Conservation (phyloP, 306 rosid genomes). For the Rubus idaeus region DNA sequence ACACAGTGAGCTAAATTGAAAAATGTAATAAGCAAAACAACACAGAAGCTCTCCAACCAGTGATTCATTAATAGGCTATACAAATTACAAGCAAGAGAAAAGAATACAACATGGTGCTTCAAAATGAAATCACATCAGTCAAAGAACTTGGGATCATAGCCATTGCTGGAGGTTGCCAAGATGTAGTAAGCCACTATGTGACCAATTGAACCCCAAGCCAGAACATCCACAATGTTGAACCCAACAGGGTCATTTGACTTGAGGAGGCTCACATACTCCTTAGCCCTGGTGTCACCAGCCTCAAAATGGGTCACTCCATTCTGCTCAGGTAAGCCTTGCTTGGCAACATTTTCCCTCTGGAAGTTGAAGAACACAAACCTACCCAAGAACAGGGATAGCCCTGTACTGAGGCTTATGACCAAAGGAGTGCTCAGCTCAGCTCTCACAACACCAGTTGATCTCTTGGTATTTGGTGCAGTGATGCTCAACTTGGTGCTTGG, state of each 20-base stretch:
- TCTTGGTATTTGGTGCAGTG: constrained; percentile 24
- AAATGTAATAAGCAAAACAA: not conserved
- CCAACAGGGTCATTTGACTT: constrained; percentile 99
- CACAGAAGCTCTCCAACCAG: constrained; percentile 14
- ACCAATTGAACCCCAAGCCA: constrained; percentile 96
- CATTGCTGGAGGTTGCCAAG: constrained; percentile 95
- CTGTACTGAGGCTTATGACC: constrained; percentile 98
- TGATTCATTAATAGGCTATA: constrained; percentile 26
- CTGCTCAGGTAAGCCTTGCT: constrained; percentile 92
- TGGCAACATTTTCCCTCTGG: constrained; percentile 96
- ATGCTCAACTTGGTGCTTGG: constrained; percentile 18
- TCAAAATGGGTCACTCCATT: constrained; percentile 87
- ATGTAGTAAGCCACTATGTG: constrained; percentile 90
- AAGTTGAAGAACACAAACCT: constrained; percentile 98
- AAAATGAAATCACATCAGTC: constrained; percentile 23
- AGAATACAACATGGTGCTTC: not conserved
- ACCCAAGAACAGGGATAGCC: constrained; percentile 80
- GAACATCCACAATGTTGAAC: constrained; percentile 88
- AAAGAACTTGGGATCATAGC: constrained; percentile 90
- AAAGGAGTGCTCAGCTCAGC: constrained; percentile 72
- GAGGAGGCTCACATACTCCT: constrained; percentile 86
- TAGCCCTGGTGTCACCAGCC: constrained; percentile 88
- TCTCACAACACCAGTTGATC: constrained; percentile 31
- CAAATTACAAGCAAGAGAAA: constrained; percentile 22
- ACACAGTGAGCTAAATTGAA: not conserved